These are phyloP conservation scores for Desmodesmus armatus DNA, from an alignment of 139 green algal genomes.

Conservation along the genomic window DNA sequence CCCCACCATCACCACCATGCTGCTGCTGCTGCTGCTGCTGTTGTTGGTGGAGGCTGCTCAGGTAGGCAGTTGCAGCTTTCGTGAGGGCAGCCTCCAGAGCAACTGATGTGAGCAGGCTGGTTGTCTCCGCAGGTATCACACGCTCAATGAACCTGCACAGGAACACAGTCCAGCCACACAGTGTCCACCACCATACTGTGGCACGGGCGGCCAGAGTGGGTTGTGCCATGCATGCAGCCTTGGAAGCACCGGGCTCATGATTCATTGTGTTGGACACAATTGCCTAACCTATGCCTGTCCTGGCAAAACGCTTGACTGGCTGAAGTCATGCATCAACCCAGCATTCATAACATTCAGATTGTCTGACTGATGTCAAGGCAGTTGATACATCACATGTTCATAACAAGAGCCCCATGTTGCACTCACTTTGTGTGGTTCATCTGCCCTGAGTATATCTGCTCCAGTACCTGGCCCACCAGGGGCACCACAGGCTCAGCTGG, in stretches of 20 bases:
- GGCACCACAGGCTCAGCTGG: background rate
- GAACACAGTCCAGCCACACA: background rate
- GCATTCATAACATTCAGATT: background rate
- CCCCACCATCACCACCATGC: background rate
- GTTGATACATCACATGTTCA: background rate
- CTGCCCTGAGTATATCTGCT: background rate
- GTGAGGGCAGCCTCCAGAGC: background rate
- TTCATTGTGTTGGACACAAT: too few species aligned
- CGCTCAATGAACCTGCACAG: slow-evolving; percentile 29
- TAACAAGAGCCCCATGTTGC: background rate
- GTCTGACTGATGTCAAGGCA: background rate
- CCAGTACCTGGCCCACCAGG: background rate
- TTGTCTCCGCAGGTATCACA: slow-evolving; percentile 12
- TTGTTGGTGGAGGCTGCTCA: background rate
- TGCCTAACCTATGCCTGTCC: too few species aligned
- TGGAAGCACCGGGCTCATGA: too few species aligned
- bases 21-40: slow-evolving; percentile 13
- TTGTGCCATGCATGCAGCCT: too few species aligned
- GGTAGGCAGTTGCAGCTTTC: background rate
- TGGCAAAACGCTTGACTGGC: background rate
- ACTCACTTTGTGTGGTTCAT: slow-evolving; percentile 19
- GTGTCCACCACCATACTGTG: background rate
- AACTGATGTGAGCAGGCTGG: background rate
- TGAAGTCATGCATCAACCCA: background rate
- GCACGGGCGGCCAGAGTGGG: background rate